Percentiles rank a stretch among this genome's conserved stretches.
Conservation (phyloP, 768 basidiomycete genomes). For the Suillus sp. region DNA sequence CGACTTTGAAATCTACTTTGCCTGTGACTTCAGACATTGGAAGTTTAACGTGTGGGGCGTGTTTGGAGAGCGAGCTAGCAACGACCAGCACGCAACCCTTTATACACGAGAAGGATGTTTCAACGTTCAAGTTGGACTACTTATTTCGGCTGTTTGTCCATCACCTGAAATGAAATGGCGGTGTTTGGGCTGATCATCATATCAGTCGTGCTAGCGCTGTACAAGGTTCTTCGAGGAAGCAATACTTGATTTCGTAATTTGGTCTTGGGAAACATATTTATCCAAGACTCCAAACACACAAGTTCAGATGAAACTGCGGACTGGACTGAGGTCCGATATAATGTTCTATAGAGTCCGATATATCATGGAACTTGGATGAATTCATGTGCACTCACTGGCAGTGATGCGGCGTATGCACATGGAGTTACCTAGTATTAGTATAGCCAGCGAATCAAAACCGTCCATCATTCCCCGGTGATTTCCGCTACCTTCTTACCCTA, state of each 20-base stretch:
- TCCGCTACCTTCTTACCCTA: background rate
- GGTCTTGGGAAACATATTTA: background rate
- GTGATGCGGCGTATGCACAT: too few relatives aligned
- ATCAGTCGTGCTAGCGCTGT: background rate
- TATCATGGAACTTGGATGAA: background rate
- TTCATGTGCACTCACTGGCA: background rate
- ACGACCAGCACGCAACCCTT: background rate
- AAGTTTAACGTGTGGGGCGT: background rate
- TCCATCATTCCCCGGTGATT: background rate
- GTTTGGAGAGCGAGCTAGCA: background rate
- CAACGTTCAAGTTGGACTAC: background rate
- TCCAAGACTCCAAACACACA: background rate
- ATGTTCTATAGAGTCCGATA: background rate
- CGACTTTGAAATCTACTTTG: conserved; percentile 5
- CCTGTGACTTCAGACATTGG: conserved; percentile 10
- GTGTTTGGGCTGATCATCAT: conserved; percentile 1
- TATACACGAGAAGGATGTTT: background rate
- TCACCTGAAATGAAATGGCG: background rate
- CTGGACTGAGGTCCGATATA: background rate
- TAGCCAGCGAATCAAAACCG: background rate
- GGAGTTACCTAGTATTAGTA: background rate
- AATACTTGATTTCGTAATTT: background rate
- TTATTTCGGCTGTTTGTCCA: background rate
- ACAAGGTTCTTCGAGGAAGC: background rate
- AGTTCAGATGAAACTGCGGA: background rate